Evolutionary conservation across 1,139 yeast species (phyloP).

Genomic region (Scheffersomyces segobiensis): DNA sequence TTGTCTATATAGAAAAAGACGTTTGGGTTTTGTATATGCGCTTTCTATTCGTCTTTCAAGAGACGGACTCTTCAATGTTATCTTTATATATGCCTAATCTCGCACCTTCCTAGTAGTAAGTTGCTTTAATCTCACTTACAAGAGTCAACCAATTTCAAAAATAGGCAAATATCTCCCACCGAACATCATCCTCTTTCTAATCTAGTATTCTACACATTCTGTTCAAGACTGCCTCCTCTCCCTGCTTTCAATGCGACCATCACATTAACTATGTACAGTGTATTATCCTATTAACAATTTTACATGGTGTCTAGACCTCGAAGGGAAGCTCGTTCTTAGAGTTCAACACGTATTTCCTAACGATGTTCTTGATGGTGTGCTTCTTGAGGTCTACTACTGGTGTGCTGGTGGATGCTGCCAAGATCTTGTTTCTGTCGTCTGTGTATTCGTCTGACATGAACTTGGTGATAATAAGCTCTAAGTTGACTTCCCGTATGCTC

Average conservation of each 20-base stretch:
- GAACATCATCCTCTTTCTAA: no score
- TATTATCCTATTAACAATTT: not conserved
- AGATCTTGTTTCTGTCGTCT: constrained; percentile 26
- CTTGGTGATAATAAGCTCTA: constrained; percentile 34
- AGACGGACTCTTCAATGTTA: no score
- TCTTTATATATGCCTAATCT: no score
- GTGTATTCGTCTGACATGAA: constrained; percentile 32
- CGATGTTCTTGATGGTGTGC: constrained; percentile 51
- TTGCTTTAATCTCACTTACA: no score
- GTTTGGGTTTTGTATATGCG: no score
- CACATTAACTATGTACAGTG: constrained; percentile 1
- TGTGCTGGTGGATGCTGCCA: constrained; percentile 22
- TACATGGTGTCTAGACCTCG: constrained; percentile 5
- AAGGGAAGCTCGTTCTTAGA: constrained; percentile 40
- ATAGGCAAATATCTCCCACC: no score
- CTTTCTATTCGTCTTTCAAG: no score
- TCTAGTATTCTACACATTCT: not conserved
- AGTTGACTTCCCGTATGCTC: constrained; percentile 24
- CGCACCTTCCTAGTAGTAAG: no score
- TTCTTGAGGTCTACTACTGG: constrained; percentile 35
- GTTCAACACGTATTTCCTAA: constrained; percentile 50
- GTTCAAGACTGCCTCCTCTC: not conserved
- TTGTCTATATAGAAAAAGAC: not conserved
- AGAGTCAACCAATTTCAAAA: no score
- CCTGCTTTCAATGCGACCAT: not conserved